Evolutionary conservation across 2,329 filamentous ascomycete genomes (phyloP).

Genomic region (Dactylellina sp.): DNA sequence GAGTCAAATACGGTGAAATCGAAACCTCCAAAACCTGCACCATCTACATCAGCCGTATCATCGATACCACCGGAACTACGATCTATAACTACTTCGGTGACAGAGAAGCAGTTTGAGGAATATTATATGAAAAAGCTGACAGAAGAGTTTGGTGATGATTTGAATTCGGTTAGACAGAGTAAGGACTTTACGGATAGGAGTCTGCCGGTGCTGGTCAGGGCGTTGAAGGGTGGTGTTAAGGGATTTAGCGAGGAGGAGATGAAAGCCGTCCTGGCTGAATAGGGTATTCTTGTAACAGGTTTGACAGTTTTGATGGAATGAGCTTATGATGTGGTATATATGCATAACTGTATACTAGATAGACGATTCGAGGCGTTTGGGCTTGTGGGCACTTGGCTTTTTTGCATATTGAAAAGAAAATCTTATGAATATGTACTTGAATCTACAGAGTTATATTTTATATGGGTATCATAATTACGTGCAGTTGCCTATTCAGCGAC

Average conservation of each 20-base stretch:
- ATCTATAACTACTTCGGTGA: constrained; percentile 20
- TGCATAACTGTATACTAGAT: constrained; percentile 2
- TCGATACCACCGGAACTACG: constrained; percentile 39
- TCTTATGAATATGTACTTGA: too few species aligned
- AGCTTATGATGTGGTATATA: not conserved
- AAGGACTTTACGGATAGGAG: constrained; percentile 67
- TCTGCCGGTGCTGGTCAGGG: constrained; percentile 67
- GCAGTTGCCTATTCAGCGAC: too few species aligned
- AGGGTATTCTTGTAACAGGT: not conserved
- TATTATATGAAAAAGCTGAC: constrained; percentile 55
- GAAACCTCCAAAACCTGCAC: constrained; percentile 17
- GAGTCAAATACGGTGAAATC: not conserved
- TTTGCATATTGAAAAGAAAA: too few species aligned
- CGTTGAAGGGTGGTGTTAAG: constrained; percentile 67
- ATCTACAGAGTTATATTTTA: too few species aligned
- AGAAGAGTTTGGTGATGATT: constrained; percentile 68
- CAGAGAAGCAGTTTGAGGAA: constrained; percentile 52
- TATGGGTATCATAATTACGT: too few species aligned
- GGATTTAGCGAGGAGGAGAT: constrained; percentile 67
- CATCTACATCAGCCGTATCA: constrained; percentile 15
- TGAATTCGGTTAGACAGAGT: constrained; percentile 68
- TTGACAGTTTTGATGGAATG: not conserved
- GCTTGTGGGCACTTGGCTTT: not conserved
- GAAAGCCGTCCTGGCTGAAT: constrained; percentile 59
- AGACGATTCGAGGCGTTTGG: not conserved